A percentile compares a stretch with the other conserved stretches of the same genome.
Evolutionary conservation across 768 basidiomycete species (phyloP).

Genomic region (Suillus luteus): DNA sequence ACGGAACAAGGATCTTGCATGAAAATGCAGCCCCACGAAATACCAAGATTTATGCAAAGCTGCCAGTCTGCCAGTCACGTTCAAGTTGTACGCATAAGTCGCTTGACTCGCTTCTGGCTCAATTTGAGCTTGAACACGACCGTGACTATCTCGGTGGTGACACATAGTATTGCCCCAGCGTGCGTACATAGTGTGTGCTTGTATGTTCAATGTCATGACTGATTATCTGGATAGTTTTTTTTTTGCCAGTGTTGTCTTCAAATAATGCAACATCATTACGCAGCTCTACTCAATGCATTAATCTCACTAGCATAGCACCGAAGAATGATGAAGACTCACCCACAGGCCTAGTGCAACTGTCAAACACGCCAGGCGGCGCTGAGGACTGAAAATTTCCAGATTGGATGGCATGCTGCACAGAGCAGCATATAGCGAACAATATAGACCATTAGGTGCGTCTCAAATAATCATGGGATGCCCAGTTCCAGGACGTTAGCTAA

Average conservation of each 20-base stretch:
- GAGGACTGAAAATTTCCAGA: too few species aligned
- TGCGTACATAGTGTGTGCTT: neutral
- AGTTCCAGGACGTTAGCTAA: neutral
- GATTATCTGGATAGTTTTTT: neutral
- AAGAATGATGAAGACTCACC: neutral
- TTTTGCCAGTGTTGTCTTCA: too few species aligned
- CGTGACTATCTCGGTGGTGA: neutral
- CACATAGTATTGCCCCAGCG: neutral
- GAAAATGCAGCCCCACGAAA: neutral
- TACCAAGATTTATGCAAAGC: neutral
- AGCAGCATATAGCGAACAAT: neutral
- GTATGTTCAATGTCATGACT: neutral
- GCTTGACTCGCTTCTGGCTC: too few species aligned
- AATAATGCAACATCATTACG: neutral
- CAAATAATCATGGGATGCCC: neutral
- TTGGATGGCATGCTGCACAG: neutral
- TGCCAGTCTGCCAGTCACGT: neutral
- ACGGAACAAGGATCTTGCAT: neutral
- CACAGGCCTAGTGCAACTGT: neutral
- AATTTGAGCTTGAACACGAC: neutral
- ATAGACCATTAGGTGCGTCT: neutral
- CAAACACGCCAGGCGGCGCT: neutral
- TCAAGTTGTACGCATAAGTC: neutral
- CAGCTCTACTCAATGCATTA: neutral
- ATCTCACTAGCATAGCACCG: neutral